Conservation (phyloP, 495 filamentous ascomycete genomes). For the Aspergillus leporis region DNA sequence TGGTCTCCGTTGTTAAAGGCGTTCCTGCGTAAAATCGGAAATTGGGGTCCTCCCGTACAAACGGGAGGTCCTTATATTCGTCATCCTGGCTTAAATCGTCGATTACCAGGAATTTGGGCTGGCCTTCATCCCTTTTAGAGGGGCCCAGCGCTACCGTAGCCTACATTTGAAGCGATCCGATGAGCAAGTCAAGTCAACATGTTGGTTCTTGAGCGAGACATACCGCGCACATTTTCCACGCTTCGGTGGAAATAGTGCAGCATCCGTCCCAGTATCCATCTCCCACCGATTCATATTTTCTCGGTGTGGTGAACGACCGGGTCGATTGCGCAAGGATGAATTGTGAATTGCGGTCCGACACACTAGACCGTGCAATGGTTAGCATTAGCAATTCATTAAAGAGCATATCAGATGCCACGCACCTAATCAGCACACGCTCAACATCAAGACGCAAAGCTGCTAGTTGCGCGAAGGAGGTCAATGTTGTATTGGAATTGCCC, state of each 20-base stretch:
- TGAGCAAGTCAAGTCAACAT: conserved; percentile 10
- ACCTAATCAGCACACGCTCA: conserved; percentile 47
- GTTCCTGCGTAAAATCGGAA: conserved; percentile 54
- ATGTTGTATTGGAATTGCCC: conserved; percentile 51
- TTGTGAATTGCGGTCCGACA: conserved; percentile 59
- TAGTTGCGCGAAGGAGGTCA: conserved; percentile 53
- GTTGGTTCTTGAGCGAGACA: conserved; percentile 12
- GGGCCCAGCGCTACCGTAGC: conserved; percentile 38
- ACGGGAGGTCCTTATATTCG: conserved; percentile 40
- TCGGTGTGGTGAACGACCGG: conserved; percentile 35
- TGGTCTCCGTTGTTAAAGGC: conserved; percentile 61
- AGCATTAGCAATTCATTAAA: background rate
- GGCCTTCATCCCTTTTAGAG: conserved; percentile 27
- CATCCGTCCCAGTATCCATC: conserved; percentile 49
- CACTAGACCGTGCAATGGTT: conserved; percentile 22
- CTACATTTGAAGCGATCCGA: conserved; percentile 12
- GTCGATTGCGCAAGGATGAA: conserved; percentile 59
- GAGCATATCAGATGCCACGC: conserved; percentile 16
- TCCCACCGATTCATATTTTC: conserved; percentile 34
- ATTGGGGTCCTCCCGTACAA: conserved; percentile 41
- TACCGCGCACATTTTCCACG: conserved; percentile 50
- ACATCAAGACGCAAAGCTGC: conserved; percentile 50
- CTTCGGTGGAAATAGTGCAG: conserved; percentile 35
- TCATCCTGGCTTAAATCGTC: conserved; percentile 43
- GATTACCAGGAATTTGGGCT: conserved; percentile 38